Evolutionary conservation across 2,329 filamentous ascomycete genomes (phyloP), one percentile per base, ranked within the genome.

Genomic region (Penicillium corylophilum): DNA sequence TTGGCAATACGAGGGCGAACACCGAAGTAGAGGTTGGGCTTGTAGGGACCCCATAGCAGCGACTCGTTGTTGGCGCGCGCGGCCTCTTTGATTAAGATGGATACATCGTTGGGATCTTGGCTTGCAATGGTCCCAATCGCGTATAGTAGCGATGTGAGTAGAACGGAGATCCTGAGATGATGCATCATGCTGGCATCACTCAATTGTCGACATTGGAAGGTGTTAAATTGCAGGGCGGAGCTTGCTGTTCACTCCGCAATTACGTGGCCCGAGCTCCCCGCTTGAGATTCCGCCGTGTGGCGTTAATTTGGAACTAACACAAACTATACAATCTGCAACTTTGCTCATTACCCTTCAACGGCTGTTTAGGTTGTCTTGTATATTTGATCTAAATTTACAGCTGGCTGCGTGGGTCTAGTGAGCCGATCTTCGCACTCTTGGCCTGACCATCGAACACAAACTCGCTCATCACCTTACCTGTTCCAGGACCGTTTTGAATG

Each of bases 31-130:
- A 97, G 74, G 66, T 96, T 96, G 0, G 93, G 88, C 62, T 90
- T 84, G 75, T 97, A 99, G 1, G 94, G 90, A 0, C 94, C 94
- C 94, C 94, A 99, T 77, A 97, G 80, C 63, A 99, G 79, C 66
- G 88, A 93, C 66, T 95, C 82, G 72, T 97, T 96, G 61, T 77
- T 82, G 22, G 78, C 76, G 64, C 64, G 71, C 23, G 69, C 69
- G 42, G 74, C 64, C 61, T 78, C 76, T 53, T 69, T 68, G 51
- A 64, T 66, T 52, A 73, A 57, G 45, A 67, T 46, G 22, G 71
- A 68, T 28, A 66, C 64, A 64, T 74, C 68, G 47, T 65, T 61
- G 29, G 62, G 48, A 47, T 64, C 63, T 55, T 59, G 55, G 43
- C 41, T 58, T 35, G 67, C 66, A 54, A 63, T 39, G 45, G 64